Evolutionary conservation across 345 rosid genomes (phyloP), one percentile per base, ranked within the genome.

Genomic region (Gossypium australe): DNA sequence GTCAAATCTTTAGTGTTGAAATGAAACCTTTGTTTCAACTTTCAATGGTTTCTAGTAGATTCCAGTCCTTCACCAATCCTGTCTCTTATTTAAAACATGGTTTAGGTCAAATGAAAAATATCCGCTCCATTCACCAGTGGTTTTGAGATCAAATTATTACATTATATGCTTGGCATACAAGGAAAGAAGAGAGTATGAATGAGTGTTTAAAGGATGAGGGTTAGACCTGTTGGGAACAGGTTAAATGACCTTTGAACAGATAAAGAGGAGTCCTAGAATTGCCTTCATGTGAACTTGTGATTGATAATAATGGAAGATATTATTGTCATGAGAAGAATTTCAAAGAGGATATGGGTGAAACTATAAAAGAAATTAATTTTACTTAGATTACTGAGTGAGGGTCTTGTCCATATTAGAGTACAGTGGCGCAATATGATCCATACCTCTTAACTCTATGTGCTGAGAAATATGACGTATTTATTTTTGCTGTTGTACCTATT

Each of bases 81-180:
- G 2, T 63, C 24, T 38, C 13, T 17, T 34, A 13, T 63, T 38
- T 65, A 65, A 4, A 17, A 5, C 27, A n/a, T 43, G 27, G 27
- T 65, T 41, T 22, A 65, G 49, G 69, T n/a, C 13, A 65, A 65
- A 65, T 65, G 69, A 41, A 22, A 3, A 65, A n/a, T 10, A 4
- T 63, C 29, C 7, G 17, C 22, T 3, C 20, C 20, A 41, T 60
- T 60, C 18, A n/a, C 24, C 1, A 17, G 12, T 38, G 53, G 9
- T 66, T 66, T 66, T 18, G n/a, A 44, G 51, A 44, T 66, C 70
- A 44, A 20, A 44, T 66, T 66, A 2, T 66, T 66, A 11, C 70
- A 44, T 44, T 66, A 44, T 20, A 66, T 20, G 49, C 7, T 4
- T 66, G 29, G 4, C 55, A 67, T 22, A 11, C 52, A 12, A 45